phyloP scores from a whole-genome alignment of 169 alveolate species.

The Perkinsus olseni region DNA sequence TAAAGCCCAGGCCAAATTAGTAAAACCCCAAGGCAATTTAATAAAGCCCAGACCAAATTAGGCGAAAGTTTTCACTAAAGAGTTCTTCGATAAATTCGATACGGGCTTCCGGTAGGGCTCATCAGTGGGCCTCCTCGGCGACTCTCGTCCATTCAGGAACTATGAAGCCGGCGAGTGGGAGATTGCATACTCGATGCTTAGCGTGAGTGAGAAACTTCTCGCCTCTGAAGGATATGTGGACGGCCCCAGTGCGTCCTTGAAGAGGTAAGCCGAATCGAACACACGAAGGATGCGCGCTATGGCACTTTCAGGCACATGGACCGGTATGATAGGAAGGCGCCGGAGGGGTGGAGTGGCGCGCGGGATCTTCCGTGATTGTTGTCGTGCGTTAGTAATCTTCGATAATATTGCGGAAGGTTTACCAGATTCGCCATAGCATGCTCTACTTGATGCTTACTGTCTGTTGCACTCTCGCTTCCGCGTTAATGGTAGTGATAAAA shows the following conservation, averaged over 20 bases:
- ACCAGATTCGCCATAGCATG: too few relatives aligned
- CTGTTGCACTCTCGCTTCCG: background rate
- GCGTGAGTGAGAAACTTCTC: background rate
- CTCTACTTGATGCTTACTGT: too few relatives aligned
- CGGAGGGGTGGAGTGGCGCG: background rate
- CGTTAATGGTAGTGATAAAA: background rate
- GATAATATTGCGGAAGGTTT: too few relatives aligned
- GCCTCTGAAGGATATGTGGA: background rate
- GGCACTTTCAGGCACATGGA: background rate
- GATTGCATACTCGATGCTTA: slow-evolving; percentile 22
- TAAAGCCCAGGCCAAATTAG: too few relatives aligned
- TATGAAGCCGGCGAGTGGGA: slow-evolving; percentile 71
- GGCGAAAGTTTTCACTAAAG: background rate
- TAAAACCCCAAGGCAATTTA: too few relatives aligned
- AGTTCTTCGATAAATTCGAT: background rate
- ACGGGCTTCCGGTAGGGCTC: slow-evolving; percentile 6
- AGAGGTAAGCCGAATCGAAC: background rate
- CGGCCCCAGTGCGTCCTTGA: background rate
- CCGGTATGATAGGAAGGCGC: background rate
- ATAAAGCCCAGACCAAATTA: too few relatives aligned
- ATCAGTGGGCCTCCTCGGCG: background rate
- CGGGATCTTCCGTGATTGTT: background rate
- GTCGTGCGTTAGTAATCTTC: too few relatives aligned
- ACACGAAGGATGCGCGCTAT: background rate
- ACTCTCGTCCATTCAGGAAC: background rate